Evolutionary conservation across 345 rosid species (phyloP), one percentile per base, ranked within the genome.

Genomic region (Viola odorata): DNA sequence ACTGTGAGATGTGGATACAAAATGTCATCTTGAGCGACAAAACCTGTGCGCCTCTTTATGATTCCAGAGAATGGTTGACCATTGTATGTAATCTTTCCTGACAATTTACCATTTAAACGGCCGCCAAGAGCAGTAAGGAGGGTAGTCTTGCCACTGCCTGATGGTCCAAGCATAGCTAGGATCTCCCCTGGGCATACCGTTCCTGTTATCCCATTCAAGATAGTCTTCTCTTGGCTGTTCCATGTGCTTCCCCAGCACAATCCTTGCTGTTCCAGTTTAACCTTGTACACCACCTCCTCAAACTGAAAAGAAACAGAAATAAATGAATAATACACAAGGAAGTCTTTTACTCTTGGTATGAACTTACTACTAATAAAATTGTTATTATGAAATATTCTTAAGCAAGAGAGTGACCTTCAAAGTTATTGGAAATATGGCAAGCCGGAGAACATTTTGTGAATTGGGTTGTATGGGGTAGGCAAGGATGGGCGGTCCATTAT

Each of bases 71-170:
- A 88, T 4, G 90, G 96, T 65, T 83, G 96, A 42, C 87, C 85
- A 64, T 94, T 94, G 89, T 94, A 94, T 17, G 79, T 81, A 83
- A 94, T 82, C 76, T 84, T 88, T 10, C 99, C 99, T 0, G 91
- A 81, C 56, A 82, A 62, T 57, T 79, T 86, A 14, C 85, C 88
- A 0, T 70, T 68, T 58, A 90, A 95, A 36, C 99, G 96, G 69
- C 99, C 97, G 0, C 99, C 99, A 0, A 94, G 91, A 45, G 99
- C 99, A 4, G 95, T 90, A 4, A 94, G 88, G 61, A 94, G 99
- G 58, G 97, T 94, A 62, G 99, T 94, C 81, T 94, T 94, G 59
- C 99, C 99, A 67, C 99, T 94, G 5, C 99, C 99, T 0, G 99
- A 94, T 42, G 99, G 99, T 7, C 99, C 99, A 38, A 94, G 74